These are phyloP conservation scores for Berkeleyomyces basicola DNA, from an alignment of 2,329 filamentous ascomycete genomes.

Conservation along the genomic window DNA sequence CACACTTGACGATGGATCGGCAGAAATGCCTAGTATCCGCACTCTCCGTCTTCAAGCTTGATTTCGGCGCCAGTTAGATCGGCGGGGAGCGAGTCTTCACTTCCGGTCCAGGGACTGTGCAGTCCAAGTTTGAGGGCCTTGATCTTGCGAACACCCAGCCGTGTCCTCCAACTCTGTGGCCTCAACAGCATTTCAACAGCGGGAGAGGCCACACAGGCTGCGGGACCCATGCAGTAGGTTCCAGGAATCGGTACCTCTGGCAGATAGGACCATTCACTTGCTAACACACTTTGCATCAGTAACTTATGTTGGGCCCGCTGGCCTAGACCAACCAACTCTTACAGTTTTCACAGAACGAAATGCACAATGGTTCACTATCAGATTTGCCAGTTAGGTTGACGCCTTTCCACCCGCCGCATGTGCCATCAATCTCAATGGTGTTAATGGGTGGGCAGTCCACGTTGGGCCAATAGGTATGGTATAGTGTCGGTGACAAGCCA, in stretches of 20 bases:
- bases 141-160: slow-evolving; percentile 3
- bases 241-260: slow-evolving; percentile 8
- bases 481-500: background rate
- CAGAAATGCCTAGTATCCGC: slow-evolving; percentile 11
- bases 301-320: background rate
- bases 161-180: slow-evolving; percentile 8
- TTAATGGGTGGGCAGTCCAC: slow-evolving; percentile 5
- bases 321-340: background rate
- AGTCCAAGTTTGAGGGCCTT: slow-evolving; percentile 2
- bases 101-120: slow-evolving; percentile 2
- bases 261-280: slow-evolving; percentile 9
- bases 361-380: background rate
- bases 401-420: slow-evolving; percentile 3
- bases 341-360: slow-evolving; percentile 7
- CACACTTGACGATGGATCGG: slow-evolving; percentile 9
- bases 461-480: slow-evolving; percentile 1
- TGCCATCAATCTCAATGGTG: background rate
- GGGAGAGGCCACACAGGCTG: background rate
- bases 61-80: background rate
- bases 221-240: slow-evolving; percentile 5
- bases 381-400: background rate
- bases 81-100: background rate
- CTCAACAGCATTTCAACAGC: background rate
- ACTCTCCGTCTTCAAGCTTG: slow-evolving; percentile 3
- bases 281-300: background rate